Conservation (phyloP, 2,329 filamentous ascomycete genomes). For the Cladosporium sp. region DNA sequence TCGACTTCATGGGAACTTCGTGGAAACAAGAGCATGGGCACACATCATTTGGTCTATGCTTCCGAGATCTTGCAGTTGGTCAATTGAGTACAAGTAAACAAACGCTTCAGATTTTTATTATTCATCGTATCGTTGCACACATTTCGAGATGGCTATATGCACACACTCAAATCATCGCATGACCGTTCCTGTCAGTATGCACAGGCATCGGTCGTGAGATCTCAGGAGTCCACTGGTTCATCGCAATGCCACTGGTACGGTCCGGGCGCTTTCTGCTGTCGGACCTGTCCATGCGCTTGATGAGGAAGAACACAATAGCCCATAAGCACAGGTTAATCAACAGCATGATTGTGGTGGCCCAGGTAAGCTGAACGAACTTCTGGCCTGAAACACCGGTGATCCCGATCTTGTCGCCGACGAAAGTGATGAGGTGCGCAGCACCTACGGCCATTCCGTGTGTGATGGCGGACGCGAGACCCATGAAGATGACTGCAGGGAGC, state of each 20-base stretch:
- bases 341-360: conserved; percentile 51
- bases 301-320: conserved; percentile 20
- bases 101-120: neutral
- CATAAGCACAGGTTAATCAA: conserved; percentile 27
- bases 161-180: conserved; percentile 8
- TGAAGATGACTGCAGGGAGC: conserved; percentile 53
- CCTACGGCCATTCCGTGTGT: conserved; percentile 64
- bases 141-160: neutral
- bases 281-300: neutral
- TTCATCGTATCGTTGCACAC: neutral
- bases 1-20: neutral
- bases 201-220: conserved; percentile 4
- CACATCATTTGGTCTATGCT: neutral
- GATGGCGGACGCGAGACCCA: conserved; percentile 74
- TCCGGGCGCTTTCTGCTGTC: conserved; percentile 19
- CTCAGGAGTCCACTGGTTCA: conserved; percentile 6
- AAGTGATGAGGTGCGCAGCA: conserved; percentile 54
- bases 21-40: neutral
- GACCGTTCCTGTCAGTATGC: conserved; percentile 11
- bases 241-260: conserved; percentile 18
- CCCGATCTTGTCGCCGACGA: conserved; percentile 52
- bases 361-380: conserved; percentile 61
- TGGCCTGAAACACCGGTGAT: conserved; percentile 52
- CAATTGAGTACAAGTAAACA: neutral
- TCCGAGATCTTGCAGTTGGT: neutral